Evolutionary conservation across 75 land plant species (phyloP), one percentile per base, ranked within the genome.

Genomic region (Picea glauca): DNA sequence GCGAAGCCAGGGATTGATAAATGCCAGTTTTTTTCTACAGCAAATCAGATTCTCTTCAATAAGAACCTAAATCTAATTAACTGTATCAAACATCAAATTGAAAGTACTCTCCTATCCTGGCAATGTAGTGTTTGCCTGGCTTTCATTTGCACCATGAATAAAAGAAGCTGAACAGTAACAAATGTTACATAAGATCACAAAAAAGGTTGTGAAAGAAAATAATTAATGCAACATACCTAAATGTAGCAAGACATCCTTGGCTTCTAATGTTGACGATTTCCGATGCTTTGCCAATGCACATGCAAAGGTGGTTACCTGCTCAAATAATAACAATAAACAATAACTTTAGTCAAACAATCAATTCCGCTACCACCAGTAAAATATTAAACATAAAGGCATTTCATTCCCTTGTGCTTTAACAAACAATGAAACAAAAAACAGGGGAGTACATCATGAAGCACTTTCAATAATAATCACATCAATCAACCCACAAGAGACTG

Each of bases 281-380:
- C 97, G 87, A 78, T 94, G 97, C 80, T 94, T 90, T 64, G 97
- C 94, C 77, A 94, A 74, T 61, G 72, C 84, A 79, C 92, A 88
- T 31, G 97, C 91, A 89, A 92, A 92, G 35, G 92, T 73, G 20
- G 97, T 89, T 6, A 92, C 97, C 90, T 92, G 86, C 62, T 73
- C 81, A 78, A 64, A 5, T 1, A 13, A 31, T 13, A 62, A 14
- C 5, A 5, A 50, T 50, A 9, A 50, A 50, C 56, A 50, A 8
- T 50, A 50, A 50, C 56, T 50, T 50, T 9, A 50, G 12, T 50
- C 56, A 9, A 50, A 50, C 9, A 50, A 50, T 9, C 12, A 50
- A 50, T 50, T 8, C 56, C 9, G 13, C 56, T 50, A 50, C 56
- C 11, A 50, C 11, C 12, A 50, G 11, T 50, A 50, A 9, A 50